Percentiles rank a stretch among this genome's conserved stretches.
Conservation (phyloP, 495 filamentous ascomycete species). For the Xylaria curta region DNA sequence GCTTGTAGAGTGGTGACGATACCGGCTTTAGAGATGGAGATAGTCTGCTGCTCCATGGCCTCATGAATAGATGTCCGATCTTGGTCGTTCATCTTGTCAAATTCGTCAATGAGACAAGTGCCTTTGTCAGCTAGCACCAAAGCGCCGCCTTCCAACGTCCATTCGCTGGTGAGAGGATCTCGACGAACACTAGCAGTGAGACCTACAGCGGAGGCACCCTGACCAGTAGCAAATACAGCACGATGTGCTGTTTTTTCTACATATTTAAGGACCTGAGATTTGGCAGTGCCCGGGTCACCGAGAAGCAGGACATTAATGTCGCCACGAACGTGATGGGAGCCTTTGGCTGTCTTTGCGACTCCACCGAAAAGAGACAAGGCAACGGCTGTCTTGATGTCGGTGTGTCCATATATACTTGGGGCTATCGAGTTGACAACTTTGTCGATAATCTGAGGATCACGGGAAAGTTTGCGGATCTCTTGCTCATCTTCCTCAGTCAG, state of each 20-base stretch:
- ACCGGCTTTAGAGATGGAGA: constrained; percentile 98
- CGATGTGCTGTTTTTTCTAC: constrained; percentile 97
- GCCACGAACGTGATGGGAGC: constrained; percentile 88
- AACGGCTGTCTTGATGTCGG: constrained; percentile 96
- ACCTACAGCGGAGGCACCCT: constrained; percentile 97
- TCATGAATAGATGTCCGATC: constrained; percentile 98
- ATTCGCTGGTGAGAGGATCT: constrained; percentile 94
- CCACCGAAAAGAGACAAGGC: constrained; percentile 95
- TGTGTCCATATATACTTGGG: constrained; percentile 96
- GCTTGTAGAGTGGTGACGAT: constrained; percentile 98
- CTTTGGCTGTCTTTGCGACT: constrained; percentile 86
- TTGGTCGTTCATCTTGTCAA: constrained; percentile 99
- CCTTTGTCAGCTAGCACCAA: constrained; percentile 95
- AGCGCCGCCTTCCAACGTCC: constrained; percentile 97
- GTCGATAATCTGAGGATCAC: constrained; percentile 91
- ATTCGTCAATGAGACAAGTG: constrained; percentile 97
- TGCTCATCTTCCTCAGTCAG: constrained; percentile 96
- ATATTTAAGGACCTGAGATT: constrained; percentile 98
- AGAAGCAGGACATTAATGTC: constrained; percentile 98
- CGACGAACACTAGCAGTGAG: constrained; percentile 95
- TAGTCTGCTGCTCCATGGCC: constrained; percentile 99
- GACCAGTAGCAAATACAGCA: constrained; percentile 97
- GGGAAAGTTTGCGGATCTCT: constrained; percentile 81
- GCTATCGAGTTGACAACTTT: constrained; percentile 95
- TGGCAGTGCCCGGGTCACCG: constrained; percentile 97